A percentile compares a stretch with the other conserved stretches of the same genome.
Evolutionary conservation across 805 yeast species (phyloP).

Genomic region (Ogataea henricii): DNA sequence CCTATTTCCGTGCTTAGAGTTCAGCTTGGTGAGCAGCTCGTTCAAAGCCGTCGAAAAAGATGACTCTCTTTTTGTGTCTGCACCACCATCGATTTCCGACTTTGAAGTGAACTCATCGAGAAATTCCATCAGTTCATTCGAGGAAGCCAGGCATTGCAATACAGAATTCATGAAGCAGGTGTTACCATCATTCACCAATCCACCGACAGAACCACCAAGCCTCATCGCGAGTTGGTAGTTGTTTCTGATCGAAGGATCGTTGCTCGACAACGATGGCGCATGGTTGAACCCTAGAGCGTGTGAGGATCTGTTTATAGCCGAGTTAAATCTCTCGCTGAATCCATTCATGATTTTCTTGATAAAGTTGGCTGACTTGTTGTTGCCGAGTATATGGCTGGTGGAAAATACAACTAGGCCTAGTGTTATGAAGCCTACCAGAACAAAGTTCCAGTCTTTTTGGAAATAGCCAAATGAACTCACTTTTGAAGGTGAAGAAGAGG

Average conservation of each 20-base stretch:
- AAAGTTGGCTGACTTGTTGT: conserved; percentile 2
- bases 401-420: conserved; percentile 22
- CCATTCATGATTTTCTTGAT: conserved; percentile 18
- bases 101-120: conserved; percentile 45
- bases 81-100: conserved; percentile 15
- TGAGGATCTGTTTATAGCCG: conserved; percentile 20
- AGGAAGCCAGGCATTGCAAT: conserved; percentile 77
- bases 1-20: conserved; percentile 52
- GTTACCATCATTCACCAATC: conserved; percentile 86
- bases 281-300: conserved; percentile 20
- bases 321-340: conserved; percentile 23
- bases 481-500: conserved; percentile 5
- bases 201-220: conserved; percentile 79
- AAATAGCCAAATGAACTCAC: conserved; percentile 12
- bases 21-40: conserved; percentile 54
- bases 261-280: conserved; percentile 9
- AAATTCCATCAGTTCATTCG: conserved; percentile 58
- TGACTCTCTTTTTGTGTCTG: conserved; percentile 14
- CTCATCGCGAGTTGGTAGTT: conserved; percentile 42
- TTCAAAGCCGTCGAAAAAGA: conserved; percentile 56
- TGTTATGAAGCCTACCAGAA: conserved; percentile 21
- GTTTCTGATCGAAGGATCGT: conserved; percentile 24
- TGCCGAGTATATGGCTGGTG: conserved; percentile 15
- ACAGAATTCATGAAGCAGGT: conserved; percentile 95
- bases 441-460: conserved; percentile 19